Evolutionary conservation across 441 rosid genomes (phyloP).

Genomic region (Corymbia calophylla): DNA sequence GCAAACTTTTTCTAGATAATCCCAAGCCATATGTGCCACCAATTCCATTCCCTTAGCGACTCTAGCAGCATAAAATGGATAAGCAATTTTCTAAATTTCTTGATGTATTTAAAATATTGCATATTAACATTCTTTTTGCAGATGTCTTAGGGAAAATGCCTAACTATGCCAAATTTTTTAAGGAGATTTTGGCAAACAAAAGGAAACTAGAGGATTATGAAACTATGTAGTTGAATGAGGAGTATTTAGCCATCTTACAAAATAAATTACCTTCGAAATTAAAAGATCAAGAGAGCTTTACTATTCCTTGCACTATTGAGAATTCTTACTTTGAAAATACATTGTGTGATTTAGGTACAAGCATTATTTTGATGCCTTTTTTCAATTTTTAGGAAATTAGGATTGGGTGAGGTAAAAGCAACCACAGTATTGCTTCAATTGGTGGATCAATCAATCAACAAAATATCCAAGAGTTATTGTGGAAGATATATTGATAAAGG

Average conservation of each 20-base stretch:
- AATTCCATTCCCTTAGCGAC: neutral
- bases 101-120: neutral
- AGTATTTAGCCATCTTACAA: neutral
- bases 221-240: neutral
- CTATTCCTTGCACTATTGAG: neutral
- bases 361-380: neutral
- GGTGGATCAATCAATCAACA: fast-evolving
- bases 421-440: fast-evolving
- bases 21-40: neutral
- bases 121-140: neutral
- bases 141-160: fast-evolving
- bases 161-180: neutral
- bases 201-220: neutral
- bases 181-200: neutral
- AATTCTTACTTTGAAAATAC: neutral
- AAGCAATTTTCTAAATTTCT: neutral
- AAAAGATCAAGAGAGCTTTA: neutral
- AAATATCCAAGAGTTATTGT: too few species aligned
- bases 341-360: neutral
- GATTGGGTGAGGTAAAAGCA: neutral
- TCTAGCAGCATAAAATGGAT: neutral
- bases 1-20: neutral
- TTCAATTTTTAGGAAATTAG: neutral
- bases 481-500: too few species aligned
- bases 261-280: neutral